A percentile compares a stretch with the other conserved stretches of the same genome.
Conservation (phyloP, 2,329 filamentous ascomycete genomes). For the Botrytis elliptica region DNA sequence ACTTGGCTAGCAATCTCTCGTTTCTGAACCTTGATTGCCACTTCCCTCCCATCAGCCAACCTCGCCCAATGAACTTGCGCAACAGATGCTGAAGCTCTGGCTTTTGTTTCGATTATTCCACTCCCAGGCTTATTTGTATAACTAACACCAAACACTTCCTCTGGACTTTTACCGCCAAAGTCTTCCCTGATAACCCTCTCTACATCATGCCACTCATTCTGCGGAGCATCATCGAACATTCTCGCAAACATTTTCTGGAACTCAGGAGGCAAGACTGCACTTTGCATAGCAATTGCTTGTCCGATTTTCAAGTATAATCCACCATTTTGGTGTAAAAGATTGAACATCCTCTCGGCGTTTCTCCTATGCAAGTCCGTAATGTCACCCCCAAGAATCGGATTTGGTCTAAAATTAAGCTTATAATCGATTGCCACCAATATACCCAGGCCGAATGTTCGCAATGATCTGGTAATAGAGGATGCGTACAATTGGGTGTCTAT, state of each 20-base stretch:
- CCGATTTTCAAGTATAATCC: conserved; percentile 97
- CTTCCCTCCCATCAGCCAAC: conserved; percentile 80
- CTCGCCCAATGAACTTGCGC: conserved; percentile 96
- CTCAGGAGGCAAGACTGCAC: conserved; percentile 85
- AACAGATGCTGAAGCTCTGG: conserved; percentile 73
- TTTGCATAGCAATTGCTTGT: conserved; percentile 98
- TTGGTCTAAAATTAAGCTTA: conserved; percentile 88
- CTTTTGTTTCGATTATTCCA: conserved; percentile 69
- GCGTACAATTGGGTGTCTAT: conserved; percentile 76
- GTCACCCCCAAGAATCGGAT: conserved; percentile 71
- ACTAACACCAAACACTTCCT: conserved; percentile 90
- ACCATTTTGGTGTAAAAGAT: conserved; percentile 81
- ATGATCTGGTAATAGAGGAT: conserved; percentile 72
- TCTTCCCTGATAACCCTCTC: conserved; percentile 84
- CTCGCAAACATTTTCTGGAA: conserved; percentile 94
- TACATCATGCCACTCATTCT: conserved; percentile 84
- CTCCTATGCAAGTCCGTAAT: conserved; percentile 78
- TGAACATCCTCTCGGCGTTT: conserved; percentile 79
- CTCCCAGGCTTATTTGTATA: conserved; percentile 65
- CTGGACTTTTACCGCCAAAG: conserved; percentile 77
- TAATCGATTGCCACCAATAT: conserved; percentile 86
- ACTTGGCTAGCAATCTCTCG: conserved; percentile 89
- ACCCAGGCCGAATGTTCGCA: conserved; percentile 78
- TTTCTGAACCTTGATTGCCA: conserved; percentile 97
- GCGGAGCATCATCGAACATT: conserved; percentile 98